phyloP scores from a whole-genome alignment of 2,329 filamentous ascomycete genomes.

The Penicillium paneum region DNA sequence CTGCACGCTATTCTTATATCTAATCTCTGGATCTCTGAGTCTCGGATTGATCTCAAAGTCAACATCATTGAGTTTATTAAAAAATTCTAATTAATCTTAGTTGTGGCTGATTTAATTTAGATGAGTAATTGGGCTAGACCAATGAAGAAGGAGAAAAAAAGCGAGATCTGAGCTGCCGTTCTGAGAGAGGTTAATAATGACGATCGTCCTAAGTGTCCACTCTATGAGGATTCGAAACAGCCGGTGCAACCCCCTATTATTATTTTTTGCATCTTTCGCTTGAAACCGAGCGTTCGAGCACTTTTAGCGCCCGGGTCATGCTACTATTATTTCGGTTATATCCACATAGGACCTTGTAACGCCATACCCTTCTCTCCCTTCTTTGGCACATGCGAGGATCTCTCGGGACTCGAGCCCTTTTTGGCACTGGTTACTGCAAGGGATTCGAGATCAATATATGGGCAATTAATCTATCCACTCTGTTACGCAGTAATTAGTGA shows the following conservation, averaged over 20 bases:
- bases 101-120: neutral
- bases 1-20: slow-evolving; percentile 1
- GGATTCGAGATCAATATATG: slow-evolving; percentile 3
- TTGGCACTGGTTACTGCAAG: slow-evolving; percentile 14
- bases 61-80: neutral
- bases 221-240: slow-evolving; percentile 22
- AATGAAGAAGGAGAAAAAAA: neutral
- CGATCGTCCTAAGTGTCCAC: slow-evolving; percentile 24
- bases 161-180: neutral
- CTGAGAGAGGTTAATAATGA: slow-evolving; percentile 16
- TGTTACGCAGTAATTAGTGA: neutral
- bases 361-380: neutral
- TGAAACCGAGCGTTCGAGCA: slow-evolving; percentile 8
- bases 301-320: neutral
- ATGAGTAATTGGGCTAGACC: neutral
- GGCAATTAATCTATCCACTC: slow-evolving; percentile 3
- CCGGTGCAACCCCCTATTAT: slow-evolving; percentile 15
- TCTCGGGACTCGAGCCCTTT: slow-evolving; percentile 22
- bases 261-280: slow-evolving; percentile 4
- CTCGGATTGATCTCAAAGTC: neutral
- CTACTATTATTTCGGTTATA: neutral
- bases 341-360: neutral
- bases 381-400: slow-evolving; percentile 15
- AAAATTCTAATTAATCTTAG: neutral
- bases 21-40: neutral